These are phyloP conservation scores for Elaeis guineensis DNA, from an alignment of 176 grass and related monocot genomes.

Conservation along the genomic window DNA sequence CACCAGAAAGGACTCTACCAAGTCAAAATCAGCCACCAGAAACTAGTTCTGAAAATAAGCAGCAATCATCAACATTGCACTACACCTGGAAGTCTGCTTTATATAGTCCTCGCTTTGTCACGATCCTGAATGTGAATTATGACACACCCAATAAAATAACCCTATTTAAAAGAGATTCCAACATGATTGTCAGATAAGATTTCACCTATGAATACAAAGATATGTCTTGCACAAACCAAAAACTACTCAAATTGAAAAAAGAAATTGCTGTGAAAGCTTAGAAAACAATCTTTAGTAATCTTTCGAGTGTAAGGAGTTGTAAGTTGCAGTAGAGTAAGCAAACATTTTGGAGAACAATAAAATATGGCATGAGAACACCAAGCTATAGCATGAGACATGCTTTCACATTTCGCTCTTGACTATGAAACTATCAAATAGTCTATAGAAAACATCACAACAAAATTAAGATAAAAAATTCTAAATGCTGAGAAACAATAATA, in stretches of 20 bases:
- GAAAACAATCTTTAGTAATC: constrained; percentile 14
- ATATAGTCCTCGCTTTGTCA: constrained; percentile 76
- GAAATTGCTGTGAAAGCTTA: constrained; percentile 21
- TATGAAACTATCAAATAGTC: too few species aligned
- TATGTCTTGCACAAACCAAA: constrained; percentile 40
- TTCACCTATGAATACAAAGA: constrained; percentile 39
- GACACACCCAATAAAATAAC: constrained; percentile 90
- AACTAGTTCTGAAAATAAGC: constrained; percentile 45
- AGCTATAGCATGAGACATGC: too few species aligned
- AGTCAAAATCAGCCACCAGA: constrained; percentile 23
- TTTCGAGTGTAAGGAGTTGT: constrained; percentile 10
- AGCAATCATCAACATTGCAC: constrained; percentile 40
- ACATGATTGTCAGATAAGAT: constrained; percentile 63
- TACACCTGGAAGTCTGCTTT: constrained; percentile 68
- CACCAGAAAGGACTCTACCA: constrained; percentile 53
- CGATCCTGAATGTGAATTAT: constrained; percentile 80
- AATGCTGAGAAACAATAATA: too few species aligned
- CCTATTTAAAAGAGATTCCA: constrained; percentile 92
- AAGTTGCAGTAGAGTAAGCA: too few species aligned
- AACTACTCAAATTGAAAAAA: constrained; percentile 18
- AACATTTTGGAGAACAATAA: too few species aligned
- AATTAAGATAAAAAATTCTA: too few species aligned
- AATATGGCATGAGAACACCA: too few species aligned
- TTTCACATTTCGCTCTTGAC: too few species aligned
- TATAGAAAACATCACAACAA: too few species aligned